A percentile compares a stretch with the other conserved stretches of the same genome.
Evolutionary conservation across 2,329 filamentous ascomycete genomes (phyloP).

Genomic region (Aureobasidium sp.): DNA sequence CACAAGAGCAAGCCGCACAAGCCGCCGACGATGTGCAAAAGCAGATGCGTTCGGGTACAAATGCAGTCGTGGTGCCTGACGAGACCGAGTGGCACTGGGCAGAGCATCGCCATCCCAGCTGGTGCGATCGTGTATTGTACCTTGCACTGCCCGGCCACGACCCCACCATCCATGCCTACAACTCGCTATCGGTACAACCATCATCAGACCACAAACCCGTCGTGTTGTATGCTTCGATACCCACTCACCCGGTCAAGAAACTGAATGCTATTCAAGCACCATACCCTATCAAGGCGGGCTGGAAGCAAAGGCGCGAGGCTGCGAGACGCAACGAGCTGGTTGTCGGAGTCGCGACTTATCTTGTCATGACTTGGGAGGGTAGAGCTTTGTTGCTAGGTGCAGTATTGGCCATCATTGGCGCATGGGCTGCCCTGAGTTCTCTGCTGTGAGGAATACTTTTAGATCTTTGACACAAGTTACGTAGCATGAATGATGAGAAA

Average conservation of each 20-base stretch:
- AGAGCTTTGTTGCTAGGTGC: slow-evolving; percentile 28
- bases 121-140: slow-evolving; percentile 88
- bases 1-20: slow-evolving; percentile 23
- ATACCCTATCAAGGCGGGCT: slow-evolving; percentile 49
- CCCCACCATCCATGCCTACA: slow-evolving; percentile 56
- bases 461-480: neutral
- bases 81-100: slow-evolving; percentile 60
- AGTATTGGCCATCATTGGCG: slow-evolving; percentile 23
- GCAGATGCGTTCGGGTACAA: neutral
- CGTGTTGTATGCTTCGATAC: slow-evolving; percentile 59
- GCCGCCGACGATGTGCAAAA: slow-evolving; percentile 11
- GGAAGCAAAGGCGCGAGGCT: slow-evolving; percentile 43
- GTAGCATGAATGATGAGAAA: neutral
- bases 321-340: slow-evolving; percentile 51
- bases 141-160: slow-evolving; percentile 43
- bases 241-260: slow-evolving; percentile 32
- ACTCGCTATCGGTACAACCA: slow-evolving; percentile 66
- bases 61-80: slow-evolving; percentile 17
- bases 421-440: slow-evolving; percentile 20
- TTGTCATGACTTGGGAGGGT: slow-evolving; percentile 41
- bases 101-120: slow-evolving; percentile 75
- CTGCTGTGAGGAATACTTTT: neutral
- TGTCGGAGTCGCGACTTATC: slow-evolving; percentile 49
- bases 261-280: slow-evolving; percentile 26
- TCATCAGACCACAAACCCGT: slow-evolving; percentile 86